phyloP scores from a whole-genome alignment of 257 asterid genomes.

The Gentiana straminea region DNA sequence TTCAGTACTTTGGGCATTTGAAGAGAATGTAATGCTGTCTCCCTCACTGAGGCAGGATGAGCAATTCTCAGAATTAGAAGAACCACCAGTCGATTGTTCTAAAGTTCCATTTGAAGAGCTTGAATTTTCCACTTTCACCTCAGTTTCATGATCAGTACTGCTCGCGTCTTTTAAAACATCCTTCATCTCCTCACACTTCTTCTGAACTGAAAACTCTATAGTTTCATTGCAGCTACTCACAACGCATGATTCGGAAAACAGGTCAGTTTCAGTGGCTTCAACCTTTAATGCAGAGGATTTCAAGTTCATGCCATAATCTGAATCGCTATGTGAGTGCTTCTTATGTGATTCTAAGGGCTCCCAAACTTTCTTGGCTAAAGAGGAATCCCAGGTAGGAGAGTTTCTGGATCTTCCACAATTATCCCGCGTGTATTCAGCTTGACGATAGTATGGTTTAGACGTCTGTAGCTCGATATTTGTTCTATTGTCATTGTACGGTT shows the following conservation, averaged over 20 bases:
- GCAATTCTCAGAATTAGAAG: constrained; percentile 67
- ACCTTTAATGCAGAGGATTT: constrained; percentile 39
- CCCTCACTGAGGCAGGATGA: constrained; percentile 86
- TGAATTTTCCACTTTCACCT: constrained; percentile 17
- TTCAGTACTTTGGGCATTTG: constrained; percentile 54
- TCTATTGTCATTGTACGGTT: constrained; percentile 48
- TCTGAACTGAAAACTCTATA: constrained; percentile 25
- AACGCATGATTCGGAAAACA: constrained; percentile 34
- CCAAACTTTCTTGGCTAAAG: constrained; percentile 71
- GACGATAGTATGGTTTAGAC: constrained; percentile 42
- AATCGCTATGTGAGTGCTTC: constrained; percentile 56
- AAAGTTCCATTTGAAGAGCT: constrained; percentile 26
- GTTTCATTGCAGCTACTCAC: constrained; percentile 41
- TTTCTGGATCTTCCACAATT: constrained; percentile 44
- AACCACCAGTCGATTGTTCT: constrained; percentile 38
- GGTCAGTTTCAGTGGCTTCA: constrained; percentile 46
- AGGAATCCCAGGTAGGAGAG: constrained; percentile 23
- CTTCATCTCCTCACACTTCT: constrained; percentile 26
- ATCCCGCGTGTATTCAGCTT: constrained; percentile 39
- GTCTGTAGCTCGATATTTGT: constrained; percentile 41
- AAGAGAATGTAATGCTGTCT: constrained; percentile 58
- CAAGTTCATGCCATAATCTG: constrained; percentile 58
- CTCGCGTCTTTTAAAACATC: constrained; percentile 14
- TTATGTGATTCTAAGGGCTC: constrained; percentile 86
- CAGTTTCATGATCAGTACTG: constrained; percentile 18